Conservation (phyloP, 2,329 filamentous ascomycete genomes). For the Davidsoniella neocaledoniae region DNA sequence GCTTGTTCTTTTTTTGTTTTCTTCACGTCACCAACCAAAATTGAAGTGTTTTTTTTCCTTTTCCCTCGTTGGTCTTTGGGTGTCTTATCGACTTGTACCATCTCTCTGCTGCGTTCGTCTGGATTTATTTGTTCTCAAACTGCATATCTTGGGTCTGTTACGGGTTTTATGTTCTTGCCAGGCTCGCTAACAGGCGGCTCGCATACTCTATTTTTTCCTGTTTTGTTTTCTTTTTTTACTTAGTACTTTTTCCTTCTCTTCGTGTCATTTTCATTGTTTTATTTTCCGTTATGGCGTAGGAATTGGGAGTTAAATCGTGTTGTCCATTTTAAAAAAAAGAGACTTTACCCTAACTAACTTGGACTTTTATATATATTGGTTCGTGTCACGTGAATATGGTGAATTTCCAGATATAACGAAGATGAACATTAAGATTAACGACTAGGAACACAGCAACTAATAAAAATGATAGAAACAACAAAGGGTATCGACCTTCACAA, state of each 20-base stretch:
- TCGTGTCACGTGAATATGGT: neutral
- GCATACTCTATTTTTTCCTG: neutral
- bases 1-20: too few relatives aligned
- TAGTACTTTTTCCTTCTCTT: slow-evolving; percentile 4
- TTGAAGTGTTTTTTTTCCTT: too few relatives aligned
- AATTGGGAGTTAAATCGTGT: slow-evolving; percentile 7
- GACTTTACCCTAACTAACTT: neutral
- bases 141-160: too few relatives aligned
- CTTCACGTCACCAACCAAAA: too few relatives aligned
- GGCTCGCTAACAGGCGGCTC: neutral
- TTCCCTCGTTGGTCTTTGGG: too few relatives aligned
- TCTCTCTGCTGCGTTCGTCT: too few relatives aligned
- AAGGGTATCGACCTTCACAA: too few relatives aligned
- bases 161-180: too few relatives aligned
- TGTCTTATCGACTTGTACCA: too few relatives aligned
- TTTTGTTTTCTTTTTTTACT: slow-evolving; percentile 6
- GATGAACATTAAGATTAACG: neutral
- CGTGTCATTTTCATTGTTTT: slow-evolving; percentile 4
- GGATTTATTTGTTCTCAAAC: too few relatives aligned
- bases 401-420: neutral
- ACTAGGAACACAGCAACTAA: neutral
- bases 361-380: neutral
- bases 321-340: slow-evolving; percentile 5
- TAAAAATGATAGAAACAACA: too few relatives aligned
- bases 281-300: slow-evolving; percentile 9